A percentile compares a stretch with the other conserved stretches of the same genome.
phyloP scores from a whole-genome alignment of 164 flowering plant species.

The Liquidambar formosana region DNA sequence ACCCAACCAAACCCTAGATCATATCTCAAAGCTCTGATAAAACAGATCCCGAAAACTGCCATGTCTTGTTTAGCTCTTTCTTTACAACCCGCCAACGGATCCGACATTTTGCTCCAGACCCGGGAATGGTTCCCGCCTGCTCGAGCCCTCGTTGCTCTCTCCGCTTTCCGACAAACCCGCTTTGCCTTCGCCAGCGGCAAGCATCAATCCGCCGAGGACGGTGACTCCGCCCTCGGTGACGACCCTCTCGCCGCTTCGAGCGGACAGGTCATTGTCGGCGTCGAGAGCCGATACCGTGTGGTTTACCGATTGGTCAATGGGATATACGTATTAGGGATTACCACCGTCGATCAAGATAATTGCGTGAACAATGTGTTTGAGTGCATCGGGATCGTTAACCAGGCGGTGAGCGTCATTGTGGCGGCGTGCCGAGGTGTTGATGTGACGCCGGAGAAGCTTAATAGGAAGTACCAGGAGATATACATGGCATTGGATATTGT shows the following conservation, averaged over 20 bases:
- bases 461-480: constrained; percentile 79
- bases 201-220: constrained; percentile 17
- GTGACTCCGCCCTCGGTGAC: constrained; percentile 64
- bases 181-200: constrained; percentile 52
- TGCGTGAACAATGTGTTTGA: constrained; percentile 77
- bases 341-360: constrained; percentile 67
- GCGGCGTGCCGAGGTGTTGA: constrained; percentile 97
- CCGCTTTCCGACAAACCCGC: constrained; percentile 83
- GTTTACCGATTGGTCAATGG: constrained; percentile 87
- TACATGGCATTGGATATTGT: constrained; percentile 94
- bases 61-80: constrained; percentile 95
- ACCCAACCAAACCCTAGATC: too few species aligned
- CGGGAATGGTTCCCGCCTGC: constrained; percentile 99
- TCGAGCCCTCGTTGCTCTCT: constrained; percentile 82
- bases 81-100: constrained; percentile 83
- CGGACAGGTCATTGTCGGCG: constrained; percentile 92
- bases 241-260: constrained; percentile 91
- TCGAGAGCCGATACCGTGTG: constrained; percentile 81
- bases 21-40: too few species aligned
- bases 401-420: constrained; percentile 83
- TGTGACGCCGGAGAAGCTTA: constrained; percentile 89
- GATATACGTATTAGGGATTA: constrained; percentile 81
- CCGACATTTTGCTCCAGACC: constrained; percentile 90
- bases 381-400: constrained; percentile 86
- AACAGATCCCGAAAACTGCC: not conserved